Evolutionary conservation across 208 protist genomes (phyloP).

Genomic region (Trypanosoma cruzi): DNA sequence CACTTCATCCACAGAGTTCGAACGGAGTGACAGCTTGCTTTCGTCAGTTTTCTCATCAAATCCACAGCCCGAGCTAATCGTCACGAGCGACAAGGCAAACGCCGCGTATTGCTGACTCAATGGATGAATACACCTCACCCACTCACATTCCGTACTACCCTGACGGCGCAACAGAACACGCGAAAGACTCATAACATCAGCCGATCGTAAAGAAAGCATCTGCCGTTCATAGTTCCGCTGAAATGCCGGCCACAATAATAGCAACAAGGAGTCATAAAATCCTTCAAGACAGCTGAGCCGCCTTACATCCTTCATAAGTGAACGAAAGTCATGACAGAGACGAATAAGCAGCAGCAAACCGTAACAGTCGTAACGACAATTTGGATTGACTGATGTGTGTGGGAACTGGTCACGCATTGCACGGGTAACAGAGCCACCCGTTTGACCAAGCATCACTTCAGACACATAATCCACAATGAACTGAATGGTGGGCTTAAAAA

Average conservation of each 20-base stretch:
- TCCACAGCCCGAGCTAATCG: constrained; percentile 36
- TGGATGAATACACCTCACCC: constrained; percentile 53
- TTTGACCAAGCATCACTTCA: constrained; percentile 65
- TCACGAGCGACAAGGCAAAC: constrained; percentile 36
- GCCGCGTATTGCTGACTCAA: constrained; percentile 39
- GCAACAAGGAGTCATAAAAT: constrained; percentile 80
- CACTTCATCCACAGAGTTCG: background rate
- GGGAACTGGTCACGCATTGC: constrained; percentile 45
- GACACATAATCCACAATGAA: constrained; percentile 84
- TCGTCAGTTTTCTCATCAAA: constrained; percentile 13
- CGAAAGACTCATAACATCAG: constrained; percentile 16
- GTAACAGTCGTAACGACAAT: constrained; percentile 70
- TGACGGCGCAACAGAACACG: background rate
- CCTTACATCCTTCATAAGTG: constrained; percentile 67
- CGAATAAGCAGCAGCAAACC: constrained; percentile 78
- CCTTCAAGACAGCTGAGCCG: constrained; percentile 73
- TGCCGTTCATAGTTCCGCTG: constrained; percentile 71
- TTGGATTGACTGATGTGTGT: constrained; percentile 45
- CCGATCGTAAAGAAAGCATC: constrained; percentile 57
- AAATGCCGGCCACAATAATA: constrained; percentile 82
- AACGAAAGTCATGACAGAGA: constrained; percentile 78
- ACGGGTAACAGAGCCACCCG: constrained; percentile 32
- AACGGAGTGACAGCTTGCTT: background rate
- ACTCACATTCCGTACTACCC: background rate
- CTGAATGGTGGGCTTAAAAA: constrained; percentile 76